Evolutionary conservation across 2,329 filamentous ascomycete species (phyloP).

Genomic region (Hypoxylon sp.): DNA sequence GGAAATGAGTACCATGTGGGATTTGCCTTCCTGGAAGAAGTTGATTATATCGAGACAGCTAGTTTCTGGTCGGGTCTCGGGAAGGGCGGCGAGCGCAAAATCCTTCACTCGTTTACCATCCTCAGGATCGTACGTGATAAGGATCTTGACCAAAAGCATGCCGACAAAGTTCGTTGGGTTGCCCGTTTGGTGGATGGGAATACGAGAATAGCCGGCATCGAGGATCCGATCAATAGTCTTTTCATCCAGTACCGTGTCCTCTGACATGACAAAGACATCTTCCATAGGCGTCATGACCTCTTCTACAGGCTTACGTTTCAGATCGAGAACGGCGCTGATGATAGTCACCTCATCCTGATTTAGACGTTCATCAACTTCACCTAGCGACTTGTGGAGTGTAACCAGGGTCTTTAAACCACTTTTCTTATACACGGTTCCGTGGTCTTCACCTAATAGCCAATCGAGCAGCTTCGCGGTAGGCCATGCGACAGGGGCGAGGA

Average conservation of each 20-base stretch:
- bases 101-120: slow-evolving; percentile 89
- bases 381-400: slow-evolving; percentile 92
- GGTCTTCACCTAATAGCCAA: slow-evolving; percentile 91
- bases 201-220: slow-evolving; percentile 93
- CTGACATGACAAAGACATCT: slow-evolving; percentile 97
- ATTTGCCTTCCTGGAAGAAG: slow-evolving; percentile 99
- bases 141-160: slow-evolving; percentile 98
- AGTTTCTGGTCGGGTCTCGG: slow-evolving; percentile 94
- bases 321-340: slow-evolving; percentile 94
- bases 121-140: slow-evolving; percentile 98
- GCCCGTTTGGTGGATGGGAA: slow-evolving; percentile 91
- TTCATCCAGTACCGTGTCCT: slow-evolving; percentile 93
- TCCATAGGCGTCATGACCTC: slow-evolving; percentile 99
- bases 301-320: slow-evolving; percentile 96
- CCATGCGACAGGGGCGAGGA: slow-evolving; percentile 91
- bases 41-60: slow-evolving; percentile 99
- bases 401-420: slow-evolving; percentile 96
- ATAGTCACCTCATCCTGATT: slow-evolving; percentile 99
- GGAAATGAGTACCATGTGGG: slow-evolving; percentile 97
- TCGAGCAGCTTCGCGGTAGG: slow-evolving; percentile 97
- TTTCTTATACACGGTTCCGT: slow-evolving; percentile 98
- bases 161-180: slow-evolving; percentile 92
- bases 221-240: slow-evolving; percentile 94
- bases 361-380: slow-evolving; percentile 86
- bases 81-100: slow-evolving; percentile 92